Conservation (phyloP, 1,139 yeast species). For the Scheffersomyces parashehatae region DNA sequence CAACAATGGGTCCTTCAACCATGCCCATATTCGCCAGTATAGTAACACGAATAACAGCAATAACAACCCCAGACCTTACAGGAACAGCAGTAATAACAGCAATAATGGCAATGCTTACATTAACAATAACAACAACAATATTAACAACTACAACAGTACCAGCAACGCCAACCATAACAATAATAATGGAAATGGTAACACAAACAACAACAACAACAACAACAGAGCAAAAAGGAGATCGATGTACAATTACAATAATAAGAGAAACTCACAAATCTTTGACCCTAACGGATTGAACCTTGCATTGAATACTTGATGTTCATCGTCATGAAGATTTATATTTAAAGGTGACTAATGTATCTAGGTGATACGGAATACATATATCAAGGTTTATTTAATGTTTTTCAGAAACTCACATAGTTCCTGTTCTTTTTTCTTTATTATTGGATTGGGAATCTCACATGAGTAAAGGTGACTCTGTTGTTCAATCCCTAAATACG, state of each 20-base stretch:
- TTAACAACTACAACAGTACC: conserved; percentile 10
- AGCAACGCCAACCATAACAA: conserved; percentile 12
- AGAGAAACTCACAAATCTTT: conserved; percentile 17
- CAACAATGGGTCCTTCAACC: conserved; percentile 8
- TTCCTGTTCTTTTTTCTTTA: too few relatives aligned
- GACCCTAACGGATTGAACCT: conserved; percentile 15
- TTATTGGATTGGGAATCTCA: too few relatives aligned
- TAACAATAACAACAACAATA: conserved; percentile 6
- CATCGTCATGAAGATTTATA: background rate
- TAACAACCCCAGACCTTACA: background rate
- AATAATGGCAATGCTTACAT: conserved; percentile 5
- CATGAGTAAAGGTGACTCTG: too few relatives aligned
- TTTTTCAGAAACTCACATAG: too few relatives aligned
- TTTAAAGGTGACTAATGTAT: too few relatives aligned
- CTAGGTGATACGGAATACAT: too few relatives aligned
- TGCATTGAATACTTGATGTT: conserved; percentile 12
- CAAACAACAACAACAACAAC: conserved; percentile 10
- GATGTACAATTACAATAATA: conserved; percentile 13
- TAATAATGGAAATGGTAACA: conserved; percentile 5
- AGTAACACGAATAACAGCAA: conserved; percentile 2
- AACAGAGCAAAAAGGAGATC: conserved; percentile 23
- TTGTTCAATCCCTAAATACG: too few relatives aligned
- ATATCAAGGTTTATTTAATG: too few relatives aligned
- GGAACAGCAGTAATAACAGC: conserved; percentile 1
- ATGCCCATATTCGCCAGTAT: conserved; percentile 2